phyloP scores from a whole-genome alignment of 768 basidiomycete species.

The Termitomyces sp. region DNA sequence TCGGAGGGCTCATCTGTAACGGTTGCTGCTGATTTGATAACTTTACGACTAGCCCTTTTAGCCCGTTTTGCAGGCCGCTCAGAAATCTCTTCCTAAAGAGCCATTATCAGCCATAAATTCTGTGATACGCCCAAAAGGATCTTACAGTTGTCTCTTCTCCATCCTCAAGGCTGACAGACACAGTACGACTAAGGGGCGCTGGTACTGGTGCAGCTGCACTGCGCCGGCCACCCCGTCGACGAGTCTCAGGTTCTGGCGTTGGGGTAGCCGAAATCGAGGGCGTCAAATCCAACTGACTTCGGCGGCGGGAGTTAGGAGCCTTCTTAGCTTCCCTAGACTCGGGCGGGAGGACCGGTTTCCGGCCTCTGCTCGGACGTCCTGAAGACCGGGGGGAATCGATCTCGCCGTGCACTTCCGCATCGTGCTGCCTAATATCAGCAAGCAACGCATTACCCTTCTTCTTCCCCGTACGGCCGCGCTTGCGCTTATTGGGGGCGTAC shows the following conservation, averaged over 20 bases:
- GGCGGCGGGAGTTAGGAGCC: conserved; percentile 32
- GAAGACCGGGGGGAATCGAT: conserved; percentile 30
- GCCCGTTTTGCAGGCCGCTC: conserved; percentile 37
- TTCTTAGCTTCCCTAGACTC: conserved; percentile 28
- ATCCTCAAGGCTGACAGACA: conserved; percentile 16
- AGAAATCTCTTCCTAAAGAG: conserved; percentile 21
- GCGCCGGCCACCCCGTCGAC: conserved; percentile 19
- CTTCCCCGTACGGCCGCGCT: conserved; percentile 59
- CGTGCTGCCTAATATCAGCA: conserved; percentile 77
- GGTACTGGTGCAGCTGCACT: conserved; percentile 6
- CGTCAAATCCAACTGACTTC: conserved; percentile 45
- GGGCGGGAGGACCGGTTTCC: conserved; percentile 27
- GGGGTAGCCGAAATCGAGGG: conserved; percentile 45
- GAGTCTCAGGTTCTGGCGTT: conserved; percentile 63
- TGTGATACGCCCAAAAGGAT: background rate
- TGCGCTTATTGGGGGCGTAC: conserved; percentile 64
- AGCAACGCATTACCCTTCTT: conserved; percentile 81
- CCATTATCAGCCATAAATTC: background rate
- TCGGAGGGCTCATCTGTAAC: conserved; percentile 31
- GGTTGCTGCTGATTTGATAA: conserved; percentile 42
- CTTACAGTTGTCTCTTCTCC: conserved; percentile 19
- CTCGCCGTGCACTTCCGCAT: conserved; percentile 48
- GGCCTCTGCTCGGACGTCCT: conserved; percentile 39
- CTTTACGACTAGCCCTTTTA: conserved; percentile 34
- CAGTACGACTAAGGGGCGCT: conserved; percentile 16